Percentiles rank a stretch among this genome's conserved stretches.
phyloP scores from a whole-genome alignment of 1,284 basidiomycete species.

The Ceratobasidium papillatum region DNA sequence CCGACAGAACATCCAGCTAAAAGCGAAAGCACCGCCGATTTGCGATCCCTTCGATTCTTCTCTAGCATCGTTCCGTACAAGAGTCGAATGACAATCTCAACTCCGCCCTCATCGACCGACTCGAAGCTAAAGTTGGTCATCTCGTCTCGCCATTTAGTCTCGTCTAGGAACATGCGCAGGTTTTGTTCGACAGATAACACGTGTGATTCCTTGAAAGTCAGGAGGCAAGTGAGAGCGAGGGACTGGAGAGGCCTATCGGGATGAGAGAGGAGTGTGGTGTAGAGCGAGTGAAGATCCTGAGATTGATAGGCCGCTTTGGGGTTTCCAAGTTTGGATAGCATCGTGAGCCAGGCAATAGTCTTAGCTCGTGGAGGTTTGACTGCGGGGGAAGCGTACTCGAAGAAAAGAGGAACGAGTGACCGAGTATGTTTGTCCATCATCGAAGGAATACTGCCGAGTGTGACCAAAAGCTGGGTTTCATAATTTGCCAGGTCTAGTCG shows the following conservation, averaged over 20 bases:
- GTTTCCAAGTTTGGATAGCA: slow-evolving; percentile 91
- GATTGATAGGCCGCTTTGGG: slow-evolving; percentile 86
- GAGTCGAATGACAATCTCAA: slow-evolving; percentile 80
- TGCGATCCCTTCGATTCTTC: slow-evolving; percentile 77
- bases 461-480: slow-evolving; percentile 78
- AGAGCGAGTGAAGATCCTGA: slow-evolving; percentile 71
- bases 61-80: slow-evolving; percentile 93
- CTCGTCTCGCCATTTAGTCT: slow-evolving; percentile 89
- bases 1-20: slow-evolving; percentile 75
- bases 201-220: slow-evolving; percentile 82
- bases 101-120: slow-evolving; percentile 60
- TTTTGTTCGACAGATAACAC: slow-evolving; percentile 74
- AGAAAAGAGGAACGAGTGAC: slow-evolving; percentile 80
- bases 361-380: slow-evolving; percentile 62
- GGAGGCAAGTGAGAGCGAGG: slow-evolving; percentile 79
- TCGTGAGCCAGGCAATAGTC: slow-evolving; percentile 78
- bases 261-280: slow-evolving; percentile 82
- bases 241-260: slow-evolving; percentile 85
- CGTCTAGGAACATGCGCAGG: slow-evolving; percentile 80
- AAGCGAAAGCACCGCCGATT: slow-evolving; percentile 76
- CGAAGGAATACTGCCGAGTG: slow-evolving; percentile 70
- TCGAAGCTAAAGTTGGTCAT: slow-evolving; percentile 75
- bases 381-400: slow-evolving; percentile 62
- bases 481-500: slow-evolving; percentile 80
- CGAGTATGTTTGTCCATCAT: slow-evolving; percentile 87